These are phyloP conservation scores for Myxozyma geophila DNA, from an alignment of 805 yeast genomes.

Conservation along the genomic window DNA sequence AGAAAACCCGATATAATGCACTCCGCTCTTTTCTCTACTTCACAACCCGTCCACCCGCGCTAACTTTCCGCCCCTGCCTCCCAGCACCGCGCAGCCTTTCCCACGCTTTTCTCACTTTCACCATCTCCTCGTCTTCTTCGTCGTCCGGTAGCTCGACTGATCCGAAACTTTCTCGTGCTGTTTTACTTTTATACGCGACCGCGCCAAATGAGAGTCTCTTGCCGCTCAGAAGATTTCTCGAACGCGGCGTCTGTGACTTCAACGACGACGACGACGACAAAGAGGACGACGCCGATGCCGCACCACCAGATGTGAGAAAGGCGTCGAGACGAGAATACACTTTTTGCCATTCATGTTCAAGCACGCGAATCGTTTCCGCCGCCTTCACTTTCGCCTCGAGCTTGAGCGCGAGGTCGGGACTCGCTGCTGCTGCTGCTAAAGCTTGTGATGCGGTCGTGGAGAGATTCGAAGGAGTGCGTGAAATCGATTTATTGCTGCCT, in stretches of 20 bases:
- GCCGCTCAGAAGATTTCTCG: background rate
- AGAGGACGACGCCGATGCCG: background rate
- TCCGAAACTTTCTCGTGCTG: background rate
- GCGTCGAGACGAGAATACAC: conserved; percentile 29
- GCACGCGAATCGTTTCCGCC: conserved; percentile 26
- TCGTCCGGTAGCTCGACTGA: conserved; percentile 4
- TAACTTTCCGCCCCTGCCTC: conserved; percentile 25
- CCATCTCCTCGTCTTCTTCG: conserved; percentile 21
- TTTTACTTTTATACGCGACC: background rate
- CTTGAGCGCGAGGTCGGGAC: conserved; percentile 21
- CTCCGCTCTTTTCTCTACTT: background rate
- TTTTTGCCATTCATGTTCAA: conserved; percentile 34
- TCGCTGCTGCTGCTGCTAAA: background rate
- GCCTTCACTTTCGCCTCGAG: conserved; percentile 28
- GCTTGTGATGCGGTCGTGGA: background rate
- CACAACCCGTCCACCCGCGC: conserved; percentile 32
- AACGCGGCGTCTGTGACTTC: too few relatives aligned
- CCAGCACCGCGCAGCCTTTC: conserved; percentile 21
- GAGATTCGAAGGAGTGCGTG: background rate
- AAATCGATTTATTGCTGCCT: conserved; percentile 1
- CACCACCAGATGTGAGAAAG: conserved; percentile 8
- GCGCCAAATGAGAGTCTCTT: conserved; percentile 2
- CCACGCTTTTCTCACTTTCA: conserved; percentile 19
- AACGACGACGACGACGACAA: background rate
- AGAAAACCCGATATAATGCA: background rate